Evolutionary conservation across 225 moss, liverwort and hornwort species (phyloP), one percentile per base, ranked within the genome.

Genomic region (Polytrichum commune): DNA sequence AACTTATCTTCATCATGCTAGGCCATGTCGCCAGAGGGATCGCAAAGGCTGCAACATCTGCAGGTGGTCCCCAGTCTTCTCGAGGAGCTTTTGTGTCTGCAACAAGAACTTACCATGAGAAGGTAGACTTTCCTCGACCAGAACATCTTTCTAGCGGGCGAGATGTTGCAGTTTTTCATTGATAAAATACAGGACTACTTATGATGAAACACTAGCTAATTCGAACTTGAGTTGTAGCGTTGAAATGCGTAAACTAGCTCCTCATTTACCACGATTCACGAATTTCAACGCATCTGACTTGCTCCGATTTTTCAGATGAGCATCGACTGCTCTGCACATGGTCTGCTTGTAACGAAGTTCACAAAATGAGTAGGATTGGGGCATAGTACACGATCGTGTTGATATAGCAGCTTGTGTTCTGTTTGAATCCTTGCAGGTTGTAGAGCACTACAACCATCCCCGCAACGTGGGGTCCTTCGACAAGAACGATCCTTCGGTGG

Each of bases 381-480:
- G 13, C 46, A 13, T 46, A 46, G 46, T 46, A 46, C 13, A 46
- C 46, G 46, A 46, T 46, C 13, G 46, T 13, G 13, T 13, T 46
- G 46, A 46, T 13, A 46, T 4, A 46, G 46, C 46, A 46, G 46
- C 46, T 46, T 46, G 13, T 46, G 46, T 46, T 46, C 58, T 24
- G 29, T 68, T 23, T 55, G 74, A 35, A 23, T 22, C 55, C 55
- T 54, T 58, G 74, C 76, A 87, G 87, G 87, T 87, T 55, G 93
- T 97, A 53, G 96, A 97, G 78, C 96, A 97, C 60, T 97, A 90
- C 70, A 85, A 97, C 82, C 92, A 97, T 61, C 96, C 96, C 30
- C 92, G 94, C 58, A 97, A 97, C 70, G 96, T 97, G 19, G 96
- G 96, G 1, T 97, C 96, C 28, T 97, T 97, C 23, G 96, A 97